Evolutionary conservation across 495 filamentous ascomycete species (phyloP), one percentile per base, ranked within the genome.

Genomic region (Xylaria cubensis): DNA sequence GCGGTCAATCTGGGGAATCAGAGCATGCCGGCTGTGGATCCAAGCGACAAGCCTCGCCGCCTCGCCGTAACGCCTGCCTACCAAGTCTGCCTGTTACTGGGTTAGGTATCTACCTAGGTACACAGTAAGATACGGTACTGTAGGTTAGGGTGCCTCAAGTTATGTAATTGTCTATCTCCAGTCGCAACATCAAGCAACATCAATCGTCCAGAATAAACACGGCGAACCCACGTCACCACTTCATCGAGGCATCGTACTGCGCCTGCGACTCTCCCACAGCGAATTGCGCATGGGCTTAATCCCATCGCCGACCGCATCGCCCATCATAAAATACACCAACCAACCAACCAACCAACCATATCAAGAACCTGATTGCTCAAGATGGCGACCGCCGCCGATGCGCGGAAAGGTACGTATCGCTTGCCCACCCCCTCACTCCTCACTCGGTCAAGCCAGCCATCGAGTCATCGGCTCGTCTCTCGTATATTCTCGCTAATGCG

Each of bases 311-410:
- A 41, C n/a, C 10, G 19, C 50, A 42, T 50, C 6, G 6, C 29
- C 36, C 50, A 29, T 17, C 19, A 56, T 24, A 17, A 7, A 48
- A 64, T 2, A 29, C 26, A 29, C 26, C 26, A 4, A 67, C 26
- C 13, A 8, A 41, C 19, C 26, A 5, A 29, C 26, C 26, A 4
- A 67, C 26, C 13, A 8, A 41, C 19, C 26, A 5, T 15, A 41
- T n/a, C n/a, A 19, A 24, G 44, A 26, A n/a, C 15, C 34, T 29
- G 65, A 67, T 21, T 19, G 24, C 50, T 15, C 48, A 42, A 21
- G 44, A 72, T 73, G 71, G 64, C 71, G 26, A 63, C 71, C 26
- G 44, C 55, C 55, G 71, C 64, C 21, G 71, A 73, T 46, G 64
- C 64, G 71, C 71, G 71, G 56, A 69, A 69, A 73, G 71, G 64